Conservation (phyloP, 805 yeast species). For the Metschnikowia colocasiae region DNA sequence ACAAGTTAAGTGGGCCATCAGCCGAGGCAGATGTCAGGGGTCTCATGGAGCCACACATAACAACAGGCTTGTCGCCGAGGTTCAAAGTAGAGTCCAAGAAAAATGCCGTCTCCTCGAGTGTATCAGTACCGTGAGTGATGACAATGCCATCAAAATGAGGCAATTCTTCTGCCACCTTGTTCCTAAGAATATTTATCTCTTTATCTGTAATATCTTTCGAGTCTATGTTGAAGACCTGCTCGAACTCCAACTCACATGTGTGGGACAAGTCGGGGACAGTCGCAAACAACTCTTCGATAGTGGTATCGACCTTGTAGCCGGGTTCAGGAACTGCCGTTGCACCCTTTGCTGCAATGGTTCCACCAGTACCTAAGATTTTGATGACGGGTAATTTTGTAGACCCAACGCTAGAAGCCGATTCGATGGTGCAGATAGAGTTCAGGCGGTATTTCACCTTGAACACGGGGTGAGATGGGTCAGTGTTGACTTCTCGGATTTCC, state of each 20-base stretch:
- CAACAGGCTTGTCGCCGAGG: slow-evolving; percentile 48
- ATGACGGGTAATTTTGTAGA: slow-evolving; percentile 28
- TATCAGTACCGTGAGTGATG: slow-evolving; percentile 70
- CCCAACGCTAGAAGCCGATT: slow-evolving; percentile 17
- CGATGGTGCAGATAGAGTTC: slow-evolving; percentile 25
- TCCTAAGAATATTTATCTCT: slow-evolving; percentile 44
- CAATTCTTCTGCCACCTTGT: slow-evolving; percentile 44
- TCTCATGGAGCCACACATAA: slow-evolving; percentile 71
- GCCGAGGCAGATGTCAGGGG: slow-evolving; percentile 68
- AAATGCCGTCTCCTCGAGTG: slow-evolving; percentile 65
- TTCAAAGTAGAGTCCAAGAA: slow-evolving; percentile 50
- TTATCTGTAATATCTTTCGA: slow-evolving; percentile 52
- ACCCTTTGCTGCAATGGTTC: slow-evolving; percentile 57
- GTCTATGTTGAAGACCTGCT: slow-evolving; percentile 60
- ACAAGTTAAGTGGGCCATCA: slow-evolving; percentile 70
- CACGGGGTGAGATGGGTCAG: slow-evolving; percentile 29
- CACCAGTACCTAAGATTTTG: slow-evolving; percentile 56
- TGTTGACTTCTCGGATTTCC: slow-evolving; percentile 24
- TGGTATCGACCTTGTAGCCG: slow-evolving; percentile 51
- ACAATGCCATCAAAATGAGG: slow-evolving; percentile 54
- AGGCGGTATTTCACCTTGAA: slow-evolving; percentile 36
- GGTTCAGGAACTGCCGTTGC: slow-evolving; percentile 46
- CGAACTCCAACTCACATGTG: slow-evolving; percentile 56
- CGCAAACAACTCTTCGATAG: slow-evolving; percentile 33
- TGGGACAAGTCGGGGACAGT: slow-evolving; percentile 54